phyloP scores from a whole-genome alignment of 2,329 filamentous ascomycete genomes.

The Aspergillus amoenus region DNA sequence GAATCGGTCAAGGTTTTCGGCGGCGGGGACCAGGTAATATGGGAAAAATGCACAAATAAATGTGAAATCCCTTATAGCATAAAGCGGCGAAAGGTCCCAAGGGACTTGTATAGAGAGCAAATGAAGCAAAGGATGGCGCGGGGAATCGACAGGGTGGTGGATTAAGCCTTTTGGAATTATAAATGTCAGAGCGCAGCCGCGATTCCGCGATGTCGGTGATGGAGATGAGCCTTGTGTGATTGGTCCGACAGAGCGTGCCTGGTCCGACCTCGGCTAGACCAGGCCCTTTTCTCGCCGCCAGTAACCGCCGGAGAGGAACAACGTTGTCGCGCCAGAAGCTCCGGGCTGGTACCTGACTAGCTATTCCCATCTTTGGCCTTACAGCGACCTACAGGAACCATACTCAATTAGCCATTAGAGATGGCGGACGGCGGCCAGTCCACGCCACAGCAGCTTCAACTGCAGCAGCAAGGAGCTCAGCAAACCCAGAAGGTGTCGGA shows the following conservation, averaged over 20 bases:
- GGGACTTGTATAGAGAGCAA: background rate
- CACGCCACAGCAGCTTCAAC: constrained; percentile 22
- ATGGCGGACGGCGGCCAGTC: constrained; percentile 31
- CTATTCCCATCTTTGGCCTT: too few relatives aligned
- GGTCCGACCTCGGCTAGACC: constrained; percentile 17
- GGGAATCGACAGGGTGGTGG: background rate
- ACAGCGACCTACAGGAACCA: background rate
- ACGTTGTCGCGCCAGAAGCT: constrained; percentile 6
- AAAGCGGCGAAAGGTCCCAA: background rate
- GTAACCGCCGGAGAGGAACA: constrained; percentile 22
- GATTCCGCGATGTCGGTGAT: constrained; percentile 1
- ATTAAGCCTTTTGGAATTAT: background rate
- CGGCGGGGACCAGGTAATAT: background rate
- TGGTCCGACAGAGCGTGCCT: background rate
- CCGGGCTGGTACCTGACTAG: too few relatives aligned
- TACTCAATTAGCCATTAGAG: constrained; percentile 1
- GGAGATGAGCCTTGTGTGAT: constrained; percentile 7
- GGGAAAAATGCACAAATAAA: background rate
- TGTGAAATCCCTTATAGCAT: background rate
- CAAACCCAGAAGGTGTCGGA: constrained; percentile 69
- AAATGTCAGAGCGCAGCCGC: background rate
- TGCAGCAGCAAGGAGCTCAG: constrained; percentile 27
- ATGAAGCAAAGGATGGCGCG: background rate
- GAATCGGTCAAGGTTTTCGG: background rate
- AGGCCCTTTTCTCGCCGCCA: constrained; percentile 5